phyloP scores from a whole-genome alignment of 2,329 filamentous ascomycete genomes.

The Alternaria sp. region DNA sequence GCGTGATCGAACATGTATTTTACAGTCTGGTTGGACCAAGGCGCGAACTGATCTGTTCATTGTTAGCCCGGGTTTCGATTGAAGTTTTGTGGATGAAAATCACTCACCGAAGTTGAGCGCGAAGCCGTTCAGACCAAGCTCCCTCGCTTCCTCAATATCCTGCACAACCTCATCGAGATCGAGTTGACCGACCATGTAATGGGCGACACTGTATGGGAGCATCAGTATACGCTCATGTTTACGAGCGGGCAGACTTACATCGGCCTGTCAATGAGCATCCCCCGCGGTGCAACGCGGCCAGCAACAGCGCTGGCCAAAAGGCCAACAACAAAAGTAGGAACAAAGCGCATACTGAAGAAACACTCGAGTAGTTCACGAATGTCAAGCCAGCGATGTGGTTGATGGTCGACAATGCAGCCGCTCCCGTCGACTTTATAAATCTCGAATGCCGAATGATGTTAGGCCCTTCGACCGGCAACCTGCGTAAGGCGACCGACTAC shows the following conservation, averaged over 20 bases:
- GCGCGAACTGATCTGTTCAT: constrained; percentile 11
- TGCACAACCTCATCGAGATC: constrained; percentile 24
- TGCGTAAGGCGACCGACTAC: not conserved
- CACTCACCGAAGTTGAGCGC: constrained; percentile 41
- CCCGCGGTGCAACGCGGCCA: not conserved
- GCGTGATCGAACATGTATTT: constrained; percentile 41
- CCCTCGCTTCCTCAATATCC: constrained; percentile 36
- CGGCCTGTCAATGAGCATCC: not conserved
- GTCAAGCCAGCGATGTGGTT: not conserved
- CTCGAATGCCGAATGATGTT: not conserved
- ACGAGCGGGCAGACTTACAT: not conserved
- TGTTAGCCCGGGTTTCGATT: not conserved
- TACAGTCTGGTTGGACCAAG: constrained; percentile 39
- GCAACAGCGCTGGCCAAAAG: constrained; percentile 8
- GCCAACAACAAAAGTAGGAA: constrained; percentile 2
- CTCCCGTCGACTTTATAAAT: not conserved
- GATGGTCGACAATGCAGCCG: not conserved
- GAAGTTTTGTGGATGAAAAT: not conserved
- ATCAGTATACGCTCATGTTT: no score
- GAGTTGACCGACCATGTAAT: constrained; percentile 36
- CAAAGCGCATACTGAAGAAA: constrained; percentile 9
- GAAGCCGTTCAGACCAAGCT: constrained; percentile 45
- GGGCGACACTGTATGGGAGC: constrained; percentile 19
- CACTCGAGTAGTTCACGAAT: not conserved
- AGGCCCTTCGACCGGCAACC: not conserved